These are phyloP conservation scores for Spirogloea muscicola DNA, from an alignment of 139 green algal genomes.

Conservation along the genomic window DNA sequence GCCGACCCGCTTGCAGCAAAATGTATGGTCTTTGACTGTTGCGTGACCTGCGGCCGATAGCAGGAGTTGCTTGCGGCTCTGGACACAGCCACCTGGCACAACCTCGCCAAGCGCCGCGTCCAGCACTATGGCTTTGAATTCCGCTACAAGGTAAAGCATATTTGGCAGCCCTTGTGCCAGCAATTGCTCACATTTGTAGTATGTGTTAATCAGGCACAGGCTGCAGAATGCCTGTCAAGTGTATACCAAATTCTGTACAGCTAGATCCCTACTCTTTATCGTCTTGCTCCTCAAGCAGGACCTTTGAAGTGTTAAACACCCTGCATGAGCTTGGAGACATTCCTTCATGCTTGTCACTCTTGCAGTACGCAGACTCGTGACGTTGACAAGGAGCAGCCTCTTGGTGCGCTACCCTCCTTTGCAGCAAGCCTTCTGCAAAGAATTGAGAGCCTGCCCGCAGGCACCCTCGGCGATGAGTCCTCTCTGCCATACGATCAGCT, in stretches of 20 bases:
- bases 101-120: constrained; percentile 73
- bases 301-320: background rate
- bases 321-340: background rate
- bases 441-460: constrained; percentile 12
- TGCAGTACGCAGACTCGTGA: constrained; percentile 17
- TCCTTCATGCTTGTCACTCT: background rate
- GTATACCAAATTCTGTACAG: background rate
- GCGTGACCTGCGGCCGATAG: background rate
- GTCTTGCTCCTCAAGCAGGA: background rate
- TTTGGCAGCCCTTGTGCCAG: background rate
- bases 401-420: constrained; percentile 21
- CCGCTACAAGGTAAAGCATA: constrained; percentile 57
- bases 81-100: constrained; percentile 22
- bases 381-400: background rate
- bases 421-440: constrained; percentile 3
- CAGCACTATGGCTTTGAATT: constrained; percentile 83
- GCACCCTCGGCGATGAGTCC: background rate
- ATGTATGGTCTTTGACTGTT: background rate
- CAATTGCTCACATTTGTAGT: too few species aligned
- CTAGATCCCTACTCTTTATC: background rate
- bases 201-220: background rate
- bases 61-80: constrained; percentile 18
- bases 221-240: background rate
- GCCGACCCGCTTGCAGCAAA: background rate
- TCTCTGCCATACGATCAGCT: background rate